These are phyloP conservation scores for Metrosideros polymorpha DNA, from an alignment of 441 rosid genomes.

Conservation along the genomic window DNA sequence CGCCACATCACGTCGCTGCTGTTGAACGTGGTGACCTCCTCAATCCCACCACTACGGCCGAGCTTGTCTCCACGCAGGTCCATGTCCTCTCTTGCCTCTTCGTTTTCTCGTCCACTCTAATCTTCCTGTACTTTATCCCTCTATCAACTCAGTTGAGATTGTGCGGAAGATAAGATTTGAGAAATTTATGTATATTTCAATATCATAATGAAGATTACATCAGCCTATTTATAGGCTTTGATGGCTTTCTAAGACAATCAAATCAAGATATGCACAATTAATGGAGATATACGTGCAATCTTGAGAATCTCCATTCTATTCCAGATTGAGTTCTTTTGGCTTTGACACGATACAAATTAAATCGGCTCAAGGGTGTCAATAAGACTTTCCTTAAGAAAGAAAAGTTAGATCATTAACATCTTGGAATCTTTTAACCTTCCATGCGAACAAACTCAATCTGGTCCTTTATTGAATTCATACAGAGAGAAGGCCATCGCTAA, in stretches of 20 bases:
- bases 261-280: neutral
- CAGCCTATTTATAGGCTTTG: too few relatives aligned
- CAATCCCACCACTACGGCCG: neutral
- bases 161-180: too few relatives aligned
- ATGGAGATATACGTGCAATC: too few relatives aligned
- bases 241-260: too few relatives aligned
- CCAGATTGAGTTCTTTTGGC: neutral
- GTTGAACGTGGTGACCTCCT: neutral
- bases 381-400: neutral
- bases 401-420: neutral
- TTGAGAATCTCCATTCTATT: neutral
- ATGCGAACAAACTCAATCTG: neutral
- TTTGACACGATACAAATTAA: neutral
- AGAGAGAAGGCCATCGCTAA: neutral
- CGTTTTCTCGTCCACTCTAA: neutral
- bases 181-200: too few relatives aligned
- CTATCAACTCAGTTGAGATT: neutral
- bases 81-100: neutral
- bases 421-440: neutral
- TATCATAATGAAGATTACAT: too few relatives aligned
- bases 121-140: neutral
- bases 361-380: neutral
- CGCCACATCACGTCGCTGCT: neutral
- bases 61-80: neutral
- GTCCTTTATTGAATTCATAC: neutral